These are phyloP conservation scores for Cyberlindnera subsufficiens DNA, from an alignment of 805 yeast species.

Conservation along the genomic window DNA sequence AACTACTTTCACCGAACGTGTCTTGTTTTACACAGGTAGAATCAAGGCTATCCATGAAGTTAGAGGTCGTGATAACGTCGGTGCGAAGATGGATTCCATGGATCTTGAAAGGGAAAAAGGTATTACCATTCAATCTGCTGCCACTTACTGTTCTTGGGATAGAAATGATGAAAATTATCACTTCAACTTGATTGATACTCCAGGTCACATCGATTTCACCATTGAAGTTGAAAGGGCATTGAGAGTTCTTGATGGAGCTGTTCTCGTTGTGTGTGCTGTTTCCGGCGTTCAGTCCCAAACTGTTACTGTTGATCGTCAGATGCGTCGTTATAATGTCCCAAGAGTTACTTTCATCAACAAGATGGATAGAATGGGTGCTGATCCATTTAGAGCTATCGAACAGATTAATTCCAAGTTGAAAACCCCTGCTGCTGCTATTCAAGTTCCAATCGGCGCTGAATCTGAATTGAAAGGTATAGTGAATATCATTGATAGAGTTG, in stretches of 20 bases:
- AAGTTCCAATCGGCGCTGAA: slow-evolving; percentile 96
- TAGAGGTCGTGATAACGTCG: slow-evolving; percentile 94
- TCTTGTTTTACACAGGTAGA: slow-evolving; percentile 91
- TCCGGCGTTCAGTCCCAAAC: slow-evolving; percentile 98
- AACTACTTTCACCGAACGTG: slow-evolving; percentile 97
- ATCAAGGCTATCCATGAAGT: slow-evolving; percentile 96
- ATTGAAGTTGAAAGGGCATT: slow-evolving; percentile 98
- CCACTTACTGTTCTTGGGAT: slow-evolving; percentile 96
- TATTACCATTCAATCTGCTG: slow-evolving; percentile 97
- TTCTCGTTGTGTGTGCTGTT: slow-evolving; percentile 96
- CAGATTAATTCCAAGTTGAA: slow-evolving; percentile 83
- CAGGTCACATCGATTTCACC: slow-evolving; percentile 98
- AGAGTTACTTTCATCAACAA: slow-evolving; percentile 93
- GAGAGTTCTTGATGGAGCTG: slow-evolving; percentile 97
- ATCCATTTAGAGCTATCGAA: slow-evolving; percentile 92
- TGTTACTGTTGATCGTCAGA: slow-evolving; percentile 97
- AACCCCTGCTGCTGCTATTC: slow-evolving; percentile 95
- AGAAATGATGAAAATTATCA: slow-evolving; percentile 65
- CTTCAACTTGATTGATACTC: slow-evolving; percentile 95
- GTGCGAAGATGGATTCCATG: slow-evolving; percentile 99
- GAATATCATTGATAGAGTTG: slow-evolving; percentile 82
- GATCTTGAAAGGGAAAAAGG: slow-evolving; percentile 98
- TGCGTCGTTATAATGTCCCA: slow-evolving; percentile 97
- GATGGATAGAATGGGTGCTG: slow-evolving; percentile 99
- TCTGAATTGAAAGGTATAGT: slow-evolving; percentile 81